These are phyloP conservation scores for Tanacetum coccineum DNA, from an alignment of 129 eudicot species.

Conservation along the genomic window DNA sequence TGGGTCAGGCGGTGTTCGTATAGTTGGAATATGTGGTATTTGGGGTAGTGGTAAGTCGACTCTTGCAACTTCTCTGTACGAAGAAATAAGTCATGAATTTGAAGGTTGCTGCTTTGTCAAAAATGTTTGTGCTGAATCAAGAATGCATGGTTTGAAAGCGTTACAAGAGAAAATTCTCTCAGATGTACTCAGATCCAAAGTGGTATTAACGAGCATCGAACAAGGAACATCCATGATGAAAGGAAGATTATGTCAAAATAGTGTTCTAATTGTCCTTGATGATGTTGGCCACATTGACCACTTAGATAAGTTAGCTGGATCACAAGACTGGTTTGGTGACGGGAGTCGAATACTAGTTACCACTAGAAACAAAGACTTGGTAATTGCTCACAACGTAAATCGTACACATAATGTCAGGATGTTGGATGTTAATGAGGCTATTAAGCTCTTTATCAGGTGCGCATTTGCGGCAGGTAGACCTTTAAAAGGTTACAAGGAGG, in stretches of 20 bases:
- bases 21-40: constrained; percentile 25
- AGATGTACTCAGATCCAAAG: too few relatives aligned
- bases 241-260: too few relatives aligned
- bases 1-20: constrained; percentile 16
- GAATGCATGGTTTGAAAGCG: too few relatives aligned
- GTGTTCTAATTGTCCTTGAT: constrained; percentile 29
- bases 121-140: too few relatives aligned
- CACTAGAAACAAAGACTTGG: constrained; percentile 20
- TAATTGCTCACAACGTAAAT: background rate
- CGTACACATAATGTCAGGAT: too few relatives aligned
- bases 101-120: too few relatives aligned
- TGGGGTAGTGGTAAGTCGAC: constrained; percentile 35
- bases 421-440: background rate
- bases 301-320: constrained; percentile 23
- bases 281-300: constrained; percentile 19
- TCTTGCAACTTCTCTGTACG: too few relatives aligned
- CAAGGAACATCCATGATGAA: too few relatives aligned
- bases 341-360: constrained; percentile 24
- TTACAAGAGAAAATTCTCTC: too few relatives aligned
- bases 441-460: constrained; percentile 16
- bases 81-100: too few relatives aligned
- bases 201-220: too few relatives aligned
- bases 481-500: constrained; percentile 10
- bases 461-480: constrained; percentile 10
- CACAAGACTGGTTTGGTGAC: too few relatives aligned